phyloP scores from a whole-genome alignment of 73 alveolate genomes.

The Chromera velia region DNA sequence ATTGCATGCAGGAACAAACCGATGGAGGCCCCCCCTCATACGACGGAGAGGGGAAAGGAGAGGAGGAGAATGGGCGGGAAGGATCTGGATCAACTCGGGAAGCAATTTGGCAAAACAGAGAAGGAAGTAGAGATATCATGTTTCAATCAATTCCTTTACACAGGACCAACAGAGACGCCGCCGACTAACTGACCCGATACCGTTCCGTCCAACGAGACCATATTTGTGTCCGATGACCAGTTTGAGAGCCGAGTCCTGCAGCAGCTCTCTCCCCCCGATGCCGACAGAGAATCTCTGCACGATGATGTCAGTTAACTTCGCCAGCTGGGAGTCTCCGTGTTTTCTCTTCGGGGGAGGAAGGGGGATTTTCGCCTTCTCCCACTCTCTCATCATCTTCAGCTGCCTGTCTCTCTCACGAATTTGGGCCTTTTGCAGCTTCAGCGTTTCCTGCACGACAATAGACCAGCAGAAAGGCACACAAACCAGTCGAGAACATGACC shows the following conservation, averaged over 20 bases:
- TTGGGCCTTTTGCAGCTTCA: background rate
- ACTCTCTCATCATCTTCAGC: background rate
- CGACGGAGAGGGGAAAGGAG: no score
- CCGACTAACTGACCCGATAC: conserved; percentile 94
- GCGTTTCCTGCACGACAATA: background rate
- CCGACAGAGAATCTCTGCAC: background rate
- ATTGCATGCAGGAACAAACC: no score
- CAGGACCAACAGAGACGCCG: background rate
- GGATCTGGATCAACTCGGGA: no score
- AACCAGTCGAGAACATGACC: background rate
- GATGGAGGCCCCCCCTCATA: no score
- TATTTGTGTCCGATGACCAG: conserved; percentile 84
- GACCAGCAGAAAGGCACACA: no score
- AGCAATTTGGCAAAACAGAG: conserved; percentile 35
- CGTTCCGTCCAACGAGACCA: conserved; percentile 96
- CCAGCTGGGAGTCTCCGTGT: background rate
- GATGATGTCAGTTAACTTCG: background rate
- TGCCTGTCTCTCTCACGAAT: background rate
- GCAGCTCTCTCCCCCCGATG: conserved; percentile 20
- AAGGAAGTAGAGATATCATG: background rate
- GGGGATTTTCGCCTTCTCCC: background rate
- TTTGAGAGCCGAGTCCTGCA: conserved; percentile 81
- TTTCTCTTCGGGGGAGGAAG: background rate
- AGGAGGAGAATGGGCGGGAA: no score
- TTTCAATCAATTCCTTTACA: background rate